These are phyloP conservation scores for Achaetomiella virescens DNA, from an alignment of 495 filamentous ascomycete genomes.

Conservation along the genomic window DNA sequence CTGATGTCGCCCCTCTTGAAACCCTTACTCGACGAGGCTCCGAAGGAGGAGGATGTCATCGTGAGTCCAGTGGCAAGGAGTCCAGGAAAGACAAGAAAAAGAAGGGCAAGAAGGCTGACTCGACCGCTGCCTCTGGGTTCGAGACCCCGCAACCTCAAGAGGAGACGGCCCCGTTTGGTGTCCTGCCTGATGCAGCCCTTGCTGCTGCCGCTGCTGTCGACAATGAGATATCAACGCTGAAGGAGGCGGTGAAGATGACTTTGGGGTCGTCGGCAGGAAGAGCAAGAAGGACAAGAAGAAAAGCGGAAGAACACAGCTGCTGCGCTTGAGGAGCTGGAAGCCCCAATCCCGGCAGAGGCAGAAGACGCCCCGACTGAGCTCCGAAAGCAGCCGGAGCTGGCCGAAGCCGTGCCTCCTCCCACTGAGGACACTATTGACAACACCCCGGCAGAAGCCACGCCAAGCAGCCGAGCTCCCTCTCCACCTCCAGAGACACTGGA, in stretches of 20 bases:
- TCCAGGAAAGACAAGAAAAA: constrained; percentile 28
- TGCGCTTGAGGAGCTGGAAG: neutral
- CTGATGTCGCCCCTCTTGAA: neutral
- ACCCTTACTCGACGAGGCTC: neutral
- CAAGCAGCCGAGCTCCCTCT: constrained; percentile 1
- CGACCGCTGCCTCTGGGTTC: neutral
- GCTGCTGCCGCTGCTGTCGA: neutral
- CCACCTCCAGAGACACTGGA: constrained; percentile 10
- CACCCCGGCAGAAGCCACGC: neutral
- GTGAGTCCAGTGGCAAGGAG: constrained; percentile 17
- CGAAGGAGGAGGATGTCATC: neutral
- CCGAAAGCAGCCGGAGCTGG: neutral
- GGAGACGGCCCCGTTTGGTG: neutral
- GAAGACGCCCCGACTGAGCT: neutral
- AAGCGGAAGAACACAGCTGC: constrained; percentile 18
- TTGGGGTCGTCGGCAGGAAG: constrained; percentile 22
- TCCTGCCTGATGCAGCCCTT: neutral
- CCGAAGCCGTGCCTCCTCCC: neutral
- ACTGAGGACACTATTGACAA: neutral
- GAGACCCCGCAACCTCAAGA: constrained; percentile 13
- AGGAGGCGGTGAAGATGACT: constrained; percentile 17
- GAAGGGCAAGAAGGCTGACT: constrained; percentile 16
- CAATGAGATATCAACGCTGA: neutral
- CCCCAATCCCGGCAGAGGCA: neutral
- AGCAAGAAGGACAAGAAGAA: constrained; percentile 25